Evolutionary conservation across 352 stramenopile genomes (phyloP), one percentile per base, ranked within the genome.

Genomic region (Phytopythium chamaehyphon): DNA sequence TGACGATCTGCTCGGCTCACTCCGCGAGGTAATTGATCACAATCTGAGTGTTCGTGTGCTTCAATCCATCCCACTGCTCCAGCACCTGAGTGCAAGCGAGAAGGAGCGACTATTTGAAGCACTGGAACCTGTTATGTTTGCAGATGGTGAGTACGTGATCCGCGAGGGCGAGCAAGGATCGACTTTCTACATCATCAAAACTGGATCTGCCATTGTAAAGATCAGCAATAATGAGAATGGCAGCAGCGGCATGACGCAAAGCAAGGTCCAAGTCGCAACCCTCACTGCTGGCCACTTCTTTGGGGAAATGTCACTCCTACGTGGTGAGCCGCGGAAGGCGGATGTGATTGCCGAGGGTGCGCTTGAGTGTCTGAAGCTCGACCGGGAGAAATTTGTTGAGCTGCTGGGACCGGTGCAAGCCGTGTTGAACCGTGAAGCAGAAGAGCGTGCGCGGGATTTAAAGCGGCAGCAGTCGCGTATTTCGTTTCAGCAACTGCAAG

Each of bases 21-120:
- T 98, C 21, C 68, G 93, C n/a, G 86, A 90, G 51, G 73, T 98
- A 9, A 83, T 98, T 28, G 78, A 97, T 31, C 69, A 83, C 59
- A 97, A 97, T 57, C 80, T 87, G 69, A 85, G 73, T 50, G 84
- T 90, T 58, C 73, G 79, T 11, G 76, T 90, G 46, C 61, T 90
- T n/a, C 76, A 86, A 48, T 76, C 74, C 19, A 85, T 90, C 43
- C 76, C 74, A 22, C 62, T 92, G 49, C 54, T 92, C 40, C 89
- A 92, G 52, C 61, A 80, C n/a, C 55, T 92, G 0, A 81, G 70
- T 18, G 51, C 51, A 2, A 71, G 67, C 14, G 77, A 90, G 52
- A 79, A 77, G 26, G 73, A 86, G 40, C 76, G 76, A 37, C 69
- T 92, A 23, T 88, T 90, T 48, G 42, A 57, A 36, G 73, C 76